Evolutionary conservation across 1,139 yeast species (phyloP), one percentile per base, ranked within the genome.

Genomic region (Yamadazyma triangularis): DNA sequence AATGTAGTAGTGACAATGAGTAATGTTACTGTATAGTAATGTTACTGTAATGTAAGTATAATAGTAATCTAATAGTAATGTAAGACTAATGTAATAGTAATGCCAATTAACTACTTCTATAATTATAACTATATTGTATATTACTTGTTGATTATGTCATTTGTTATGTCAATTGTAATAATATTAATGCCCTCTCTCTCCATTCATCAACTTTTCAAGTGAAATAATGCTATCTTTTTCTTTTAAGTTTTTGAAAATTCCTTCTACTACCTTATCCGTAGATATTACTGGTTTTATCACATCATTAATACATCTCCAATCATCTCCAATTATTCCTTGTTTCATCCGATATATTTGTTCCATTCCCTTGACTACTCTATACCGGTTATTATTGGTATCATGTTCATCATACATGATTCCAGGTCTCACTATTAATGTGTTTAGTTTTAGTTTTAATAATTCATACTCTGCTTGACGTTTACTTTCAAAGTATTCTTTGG

Each of bases 401-500:
- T 57, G 44, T 27, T 62, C 74, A 48, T 85, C 93, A 47, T 63
- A 82, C 91, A 88, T 81, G 41, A 86, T 75, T 0, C 94, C 93
- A 0, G 96, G 96, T 39, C 96, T 66, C 53, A 84, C 44, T 13
- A 81, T 53, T 2, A 87, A 75, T 0, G 81, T 60, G 35, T 93
- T 66, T 12, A 86, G 58, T 7, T 58, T 56, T 2, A 58, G 45
- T 26, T 67, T 53, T 13, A 64, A 41, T 28, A 85, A 57, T 42
- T 72, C 79, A 19, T 55, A 55, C 50, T 88, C 96, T 0, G 96
- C 93, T 36, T 71, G 78, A 41, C 95, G 62, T 49, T 88, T 88
- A 16, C 93, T 77, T 11, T 67, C 63, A 25, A 88, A 74, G 51
- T 88, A 88, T 2, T 78, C 86, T 0, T 61, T 48, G 1, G 93